Conservation (phyloP, 345 rosid genomes). For the Eucalyptus cloeziana region DNA sequence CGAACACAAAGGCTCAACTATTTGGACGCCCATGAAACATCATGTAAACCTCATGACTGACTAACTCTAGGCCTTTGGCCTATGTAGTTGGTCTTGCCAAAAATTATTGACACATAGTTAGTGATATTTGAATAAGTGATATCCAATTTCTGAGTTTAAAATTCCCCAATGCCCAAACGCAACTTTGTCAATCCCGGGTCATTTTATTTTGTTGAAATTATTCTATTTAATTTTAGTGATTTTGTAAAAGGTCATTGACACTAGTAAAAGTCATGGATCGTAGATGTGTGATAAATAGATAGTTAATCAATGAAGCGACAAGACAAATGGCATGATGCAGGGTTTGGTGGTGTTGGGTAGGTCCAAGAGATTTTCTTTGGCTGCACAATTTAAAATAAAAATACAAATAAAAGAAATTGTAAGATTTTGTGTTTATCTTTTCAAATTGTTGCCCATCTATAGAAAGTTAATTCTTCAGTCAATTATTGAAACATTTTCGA, state of each 20-base stretch:
- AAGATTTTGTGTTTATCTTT: not conserved
- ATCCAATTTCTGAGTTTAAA: too few relatives aligned
- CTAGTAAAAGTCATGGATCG: accelerated
- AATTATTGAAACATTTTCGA: not conserved
- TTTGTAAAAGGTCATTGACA: not conserved
- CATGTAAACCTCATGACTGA: not conserved
- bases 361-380: not conserved
- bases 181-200: accelerated
- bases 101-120: accelerated
- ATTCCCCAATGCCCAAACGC: accelerated
- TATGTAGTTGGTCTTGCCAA: accelerated
- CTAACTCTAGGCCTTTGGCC: not conserved
- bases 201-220: not conserved
- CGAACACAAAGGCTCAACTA: not conserved
- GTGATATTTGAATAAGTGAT: not conserved
- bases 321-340: accelerated
- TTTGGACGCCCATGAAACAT: accelerated
- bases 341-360: not conserved
- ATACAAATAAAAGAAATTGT: not conserved
- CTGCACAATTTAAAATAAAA: not conserved
- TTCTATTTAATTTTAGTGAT: not conserved
- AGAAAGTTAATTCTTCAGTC: not conserved
- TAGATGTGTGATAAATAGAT: accelerated
- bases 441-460: not conserved
- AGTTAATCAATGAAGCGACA: not conserved